Evolutionary conservation across 345 rosid species (phyloP), one percentile per base, ranked within the genome.

Genomic region (Cardamine chenopodiifolia): DNA sequence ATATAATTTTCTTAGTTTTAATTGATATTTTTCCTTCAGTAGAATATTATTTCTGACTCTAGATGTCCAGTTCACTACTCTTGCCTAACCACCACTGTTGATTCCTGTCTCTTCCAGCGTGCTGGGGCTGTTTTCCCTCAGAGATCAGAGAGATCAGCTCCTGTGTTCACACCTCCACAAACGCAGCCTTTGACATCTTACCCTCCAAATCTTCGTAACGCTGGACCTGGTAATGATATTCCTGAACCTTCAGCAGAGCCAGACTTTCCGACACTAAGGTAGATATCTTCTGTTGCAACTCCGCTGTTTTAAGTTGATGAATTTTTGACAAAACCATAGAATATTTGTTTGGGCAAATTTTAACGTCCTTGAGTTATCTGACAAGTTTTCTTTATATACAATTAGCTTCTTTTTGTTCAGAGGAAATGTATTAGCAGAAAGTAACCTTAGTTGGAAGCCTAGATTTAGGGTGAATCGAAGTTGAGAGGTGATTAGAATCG

Each of bases 121-220:
- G 91, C 93, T 55, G 99, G 99, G 58, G 96, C 99, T 66, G 98
- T 96, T 61, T 96, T 96, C 73, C 99, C 99, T 77, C 94, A 85
- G 78, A 88, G 97, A 81, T 65, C 96, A 4, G 98, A 96, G 82
- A 86, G 87, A 73, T 80, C 98, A 35, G 92, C 96, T 32, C 98
- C 98, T 54, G 92, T 90, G 79, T 89, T 95, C 68, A 96, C 99
- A 25, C 96, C 96, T 72, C 96, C 91, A 40, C 98, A 92, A 81
- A 87, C 99, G 45, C 97, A 90, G 69, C 97, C 98, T 45, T 77
- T 92, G 82, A 22, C 97, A 14, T 88, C 94, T 28, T 89, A 84
- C 85, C 93, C 97, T 57, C 91, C 63, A 85, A 96, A 88, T 82
- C 61, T 90, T 73, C 92, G 85, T 61, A 88, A 81, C 68, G 70